phyloP scores from a whole-genome alignment of 1,284 basidiomycete genomes.

The Trichosporon sp. region DNA sequence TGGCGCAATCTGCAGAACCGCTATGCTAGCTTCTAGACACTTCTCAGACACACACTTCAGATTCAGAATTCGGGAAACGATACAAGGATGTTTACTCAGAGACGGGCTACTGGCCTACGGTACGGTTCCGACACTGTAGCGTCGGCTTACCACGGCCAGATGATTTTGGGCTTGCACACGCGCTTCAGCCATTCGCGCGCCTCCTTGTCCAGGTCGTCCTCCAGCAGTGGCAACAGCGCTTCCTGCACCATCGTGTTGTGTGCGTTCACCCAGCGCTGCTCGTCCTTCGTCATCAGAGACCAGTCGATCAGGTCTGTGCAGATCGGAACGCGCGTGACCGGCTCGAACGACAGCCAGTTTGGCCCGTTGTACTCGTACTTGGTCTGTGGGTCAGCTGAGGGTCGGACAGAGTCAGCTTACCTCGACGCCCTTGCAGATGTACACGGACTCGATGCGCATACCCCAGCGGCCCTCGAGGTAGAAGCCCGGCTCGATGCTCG shows the following conservation, averaged over 20 bases:
- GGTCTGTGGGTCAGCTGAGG: slow-evolving; percentile 23
- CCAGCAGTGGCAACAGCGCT: slow-evolving; percentile 69
- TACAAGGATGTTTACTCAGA: not conserved
- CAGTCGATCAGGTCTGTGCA: slow-evolving; percentile 88
- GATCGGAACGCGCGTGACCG: slow-evolving; percentile 88
- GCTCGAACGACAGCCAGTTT: slow-evolving; percentile 82
- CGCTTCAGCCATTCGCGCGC: slow-evolving; percentile 53
- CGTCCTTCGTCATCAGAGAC: slow-evolving; percentile 76
- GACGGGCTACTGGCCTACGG: not conserved
- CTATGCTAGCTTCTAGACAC: not conserved
- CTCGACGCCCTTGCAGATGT: slow-evolving; percentile 69
- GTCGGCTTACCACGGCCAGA: slow-evolving; percentile 45
- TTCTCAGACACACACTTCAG: not conserved
- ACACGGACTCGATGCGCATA: slow-evolving; percentile 83
- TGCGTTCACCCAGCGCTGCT: slow-evolving; percentile 86
- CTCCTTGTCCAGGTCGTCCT: slow-evolving; percentile 46
- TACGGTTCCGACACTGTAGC: no score
- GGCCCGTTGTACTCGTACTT: slow-evolving; percentile 66
- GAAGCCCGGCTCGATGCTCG: slow-evolving; percentile 70
- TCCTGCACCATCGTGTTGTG: slow-evolving; percentile 81
- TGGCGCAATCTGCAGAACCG: not conserved
- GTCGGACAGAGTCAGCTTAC: slow-evolving; percentile 57
- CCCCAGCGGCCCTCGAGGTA: slow-evolving; percentile 81
- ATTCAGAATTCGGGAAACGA: not conserved
- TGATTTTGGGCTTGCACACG: slow-evolving; percentile 50